phyloP scores from a whole-genome alignment of 2,329 filamentous ascomycete genomes.

The Colletotrichum sp. region DNA sequence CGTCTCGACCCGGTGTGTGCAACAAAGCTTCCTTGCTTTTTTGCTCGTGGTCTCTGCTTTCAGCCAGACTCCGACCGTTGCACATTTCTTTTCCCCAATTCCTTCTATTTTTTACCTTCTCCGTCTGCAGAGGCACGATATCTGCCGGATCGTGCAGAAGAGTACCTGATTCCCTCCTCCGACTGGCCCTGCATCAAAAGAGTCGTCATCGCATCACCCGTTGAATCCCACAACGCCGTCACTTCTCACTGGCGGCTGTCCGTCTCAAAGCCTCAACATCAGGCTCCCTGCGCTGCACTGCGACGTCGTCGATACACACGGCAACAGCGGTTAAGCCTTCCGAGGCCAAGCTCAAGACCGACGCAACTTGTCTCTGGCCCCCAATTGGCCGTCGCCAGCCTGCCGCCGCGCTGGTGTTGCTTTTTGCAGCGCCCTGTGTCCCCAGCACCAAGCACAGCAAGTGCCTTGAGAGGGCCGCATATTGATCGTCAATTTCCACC shows the following conservation, averaged over 20 bases:
- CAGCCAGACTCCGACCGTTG: not conserved
- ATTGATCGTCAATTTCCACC: conserved; percentile 21
- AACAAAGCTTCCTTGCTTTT: not conserved
- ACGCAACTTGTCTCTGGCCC: not conserved
- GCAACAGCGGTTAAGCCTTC: not conserved
- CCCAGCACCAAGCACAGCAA: not conserved
- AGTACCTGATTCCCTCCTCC: not conserved
- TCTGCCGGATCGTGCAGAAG: not conserved
- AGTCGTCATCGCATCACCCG: not conserved
- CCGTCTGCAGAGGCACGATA: not conserved
- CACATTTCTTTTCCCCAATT: not conserved
- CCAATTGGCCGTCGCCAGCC: not conserved
- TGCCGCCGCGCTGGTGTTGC: not conserved
- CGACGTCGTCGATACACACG: not conserved
- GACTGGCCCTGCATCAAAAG: not conserved
- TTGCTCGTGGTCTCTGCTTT: not conserved
- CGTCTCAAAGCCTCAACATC: not conserved
- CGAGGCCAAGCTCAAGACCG: not conserved
- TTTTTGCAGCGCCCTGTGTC: not conserved
- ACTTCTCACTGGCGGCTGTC: not conserved
- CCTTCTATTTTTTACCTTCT: not conserved
- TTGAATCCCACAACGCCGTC: not conserved
- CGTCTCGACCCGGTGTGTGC: conserved; percentile 3
- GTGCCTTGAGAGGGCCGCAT: not conserved
- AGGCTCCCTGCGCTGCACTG: not conserved